Percentiles rank a stretch among this genome's conserved stretches.
Conservation (phyloP, 2,329 filamentous ascomycete genomes). For the Graphiopsis chlorocephala region DNA sequence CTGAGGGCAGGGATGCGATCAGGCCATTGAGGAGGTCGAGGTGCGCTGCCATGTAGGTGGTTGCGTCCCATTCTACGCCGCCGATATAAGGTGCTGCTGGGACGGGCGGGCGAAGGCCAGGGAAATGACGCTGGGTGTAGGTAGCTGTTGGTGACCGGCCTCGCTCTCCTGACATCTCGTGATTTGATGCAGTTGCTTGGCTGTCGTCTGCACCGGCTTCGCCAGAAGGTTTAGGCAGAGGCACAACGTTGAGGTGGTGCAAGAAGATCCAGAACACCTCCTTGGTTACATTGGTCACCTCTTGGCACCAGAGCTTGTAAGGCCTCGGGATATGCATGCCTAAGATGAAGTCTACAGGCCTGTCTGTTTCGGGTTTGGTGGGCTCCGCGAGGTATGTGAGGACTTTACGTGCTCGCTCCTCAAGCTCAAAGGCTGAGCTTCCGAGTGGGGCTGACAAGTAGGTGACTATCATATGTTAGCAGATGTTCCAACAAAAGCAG, state of each 20-base stretch:
- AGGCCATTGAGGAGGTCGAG: slow-evolving; percentile 91
- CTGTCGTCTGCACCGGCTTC: not conserved
- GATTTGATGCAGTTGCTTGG: slow-evolving; percentile 23
- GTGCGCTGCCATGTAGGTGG: slow-evolving; percentile 90
- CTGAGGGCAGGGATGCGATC: slow-evolving; percentile 72
- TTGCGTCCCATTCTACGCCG: slow-evolving; percentile 97
- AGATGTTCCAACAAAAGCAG: not conserved
- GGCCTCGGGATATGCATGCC: slow-evolving; percentile 85
- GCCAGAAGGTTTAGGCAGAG: slow-evolving; percentile 49
- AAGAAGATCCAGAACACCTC: slow-evolving; percentile 99
- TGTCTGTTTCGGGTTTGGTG: slow-evolving; percentile 68
- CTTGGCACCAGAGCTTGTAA: slow-evolving; percentile 91
- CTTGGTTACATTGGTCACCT: slow-evolving; percentile 88
- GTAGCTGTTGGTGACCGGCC: slow-evolving; percentile 29
- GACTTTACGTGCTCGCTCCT: slow-evolving; percentile 66
- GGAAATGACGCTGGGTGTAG: slow-evolving; percentile 70
- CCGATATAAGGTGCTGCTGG: slow-evolving; percentile 94
- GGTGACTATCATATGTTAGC: slow-evolving; percentile 51
- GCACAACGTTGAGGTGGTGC: slow-evolving; percentile 85
- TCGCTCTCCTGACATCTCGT: slow-evolving; percentile 18
- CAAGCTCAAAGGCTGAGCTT: slow-evolving; percentile 46
- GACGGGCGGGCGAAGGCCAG: slow-evolving; percentile 80
- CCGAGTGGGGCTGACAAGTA: slow-evolving; percentile 68
- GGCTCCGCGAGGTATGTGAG: slow-evolving; percentile 79
- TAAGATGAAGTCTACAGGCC: slow-evolving; percentile 79